Percentiles rank a stretch among this genome's conserved stretches.
Evolutionary conservation across 2,329 filamentous ascomycete genomes (phyloP).

Genomic region (Nemania diffusa): DNA sequence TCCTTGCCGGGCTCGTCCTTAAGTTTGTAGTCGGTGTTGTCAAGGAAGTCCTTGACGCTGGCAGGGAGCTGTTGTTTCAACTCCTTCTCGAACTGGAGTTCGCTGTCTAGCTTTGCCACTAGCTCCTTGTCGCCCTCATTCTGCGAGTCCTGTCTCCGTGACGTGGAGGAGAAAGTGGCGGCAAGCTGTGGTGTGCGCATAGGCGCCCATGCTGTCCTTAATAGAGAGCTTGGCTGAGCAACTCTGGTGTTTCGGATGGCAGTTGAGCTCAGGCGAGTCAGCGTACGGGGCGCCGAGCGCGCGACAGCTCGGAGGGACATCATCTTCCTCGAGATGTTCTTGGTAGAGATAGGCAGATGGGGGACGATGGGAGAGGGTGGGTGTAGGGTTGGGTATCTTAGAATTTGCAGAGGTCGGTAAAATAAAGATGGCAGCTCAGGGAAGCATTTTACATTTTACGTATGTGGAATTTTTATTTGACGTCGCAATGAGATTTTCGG

Average conservation of each 20-base stretch:
- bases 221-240: constrained; percentile 60
- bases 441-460: constrained; percentile 17
- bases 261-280: constrained; percentile 66
- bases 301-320: constrained; percentile 73
- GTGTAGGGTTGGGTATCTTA: not conserved
- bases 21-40: constrained; percentile 85
- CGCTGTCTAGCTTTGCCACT: constrained; percentile 83
- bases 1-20: constrained; percentile 85
- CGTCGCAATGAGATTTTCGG: constrained; percentile 38
- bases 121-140: constrained; percentile 79
- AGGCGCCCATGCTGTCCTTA: constrained; percentile 58
- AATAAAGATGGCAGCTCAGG: not conserved
- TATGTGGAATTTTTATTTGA: constrained; percentile 37
- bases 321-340: constrained; percentile 67
- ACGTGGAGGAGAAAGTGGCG: constrained; percentile 63
- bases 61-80: constrained; percentile 78
- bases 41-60: constrained; percentile 86
- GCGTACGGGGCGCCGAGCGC: constrained; percentile 73
- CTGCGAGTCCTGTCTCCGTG: constrained; percentile 55
- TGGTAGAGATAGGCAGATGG: not conserved
- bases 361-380: not conserved
- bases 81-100: constrained; percentile 85
- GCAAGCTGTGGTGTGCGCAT: constrained; percentile 53
- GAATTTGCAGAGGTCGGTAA: not conserved
- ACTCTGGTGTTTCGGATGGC: constrained; percentile 62